Evolutionary conservation across 2,329 filamentous ascomycete species (phyloP).

Genomic region (Eurotiales sp.): DNA sequence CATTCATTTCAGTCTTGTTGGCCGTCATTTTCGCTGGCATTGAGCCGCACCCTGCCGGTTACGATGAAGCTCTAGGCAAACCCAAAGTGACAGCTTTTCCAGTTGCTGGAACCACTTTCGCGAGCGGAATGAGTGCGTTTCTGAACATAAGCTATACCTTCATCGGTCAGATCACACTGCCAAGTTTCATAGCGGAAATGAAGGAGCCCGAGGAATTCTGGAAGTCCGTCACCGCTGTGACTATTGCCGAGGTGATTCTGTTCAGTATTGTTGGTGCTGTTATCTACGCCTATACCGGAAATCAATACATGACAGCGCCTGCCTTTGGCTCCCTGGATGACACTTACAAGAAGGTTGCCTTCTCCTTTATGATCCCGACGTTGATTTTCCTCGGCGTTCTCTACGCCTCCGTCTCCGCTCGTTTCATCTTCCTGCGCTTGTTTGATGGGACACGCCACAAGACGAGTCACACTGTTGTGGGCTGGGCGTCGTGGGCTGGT

Average conservation of each 20-base stretch:
- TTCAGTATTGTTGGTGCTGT: conserved; percentile 79
- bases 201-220: conserved; percentile 75
- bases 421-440: conserved; percentile 87
- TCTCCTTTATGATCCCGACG: conserved; percentile 94
- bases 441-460: conserved; percentile 79
- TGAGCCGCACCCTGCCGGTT: conserved; percentile 68
- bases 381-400: conserved; percentile 88
- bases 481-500: conserved; percentile 73
- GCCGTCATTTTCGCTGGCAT: conserved; percentile 78
- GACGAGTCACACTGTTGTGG: conserved; percentile 72
- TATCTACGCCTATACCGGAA: conserved; percentile 83
- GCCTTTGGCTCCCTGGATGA: conserved; percentile 80
- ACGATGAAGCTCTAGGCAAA: conserved; percentile 56
- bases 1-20: conserved; percentile 81
- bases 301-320: conserved; percentile 81
- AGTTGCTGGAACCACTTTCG: conserved; percentile 68
- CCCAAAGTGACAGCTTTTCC: conserved; percentile 68
- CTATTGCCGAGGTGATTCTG: conserved; percentile 79
- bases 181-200: conserved; percentile 96
- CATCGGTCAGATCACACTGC: conserved; percentile 90
- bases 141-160: conserved; percentile 96
- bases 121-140: conserved; percentile 79
- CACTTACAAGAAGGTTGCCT: conserved; percentile 79
- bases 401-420: conserved; percentile 83
- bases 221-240: conserved; percentile 88